Evolutionary conservation across 179 eudicot species (phyloP).

Genomic region (Heliamphora pulchella): DNA sequence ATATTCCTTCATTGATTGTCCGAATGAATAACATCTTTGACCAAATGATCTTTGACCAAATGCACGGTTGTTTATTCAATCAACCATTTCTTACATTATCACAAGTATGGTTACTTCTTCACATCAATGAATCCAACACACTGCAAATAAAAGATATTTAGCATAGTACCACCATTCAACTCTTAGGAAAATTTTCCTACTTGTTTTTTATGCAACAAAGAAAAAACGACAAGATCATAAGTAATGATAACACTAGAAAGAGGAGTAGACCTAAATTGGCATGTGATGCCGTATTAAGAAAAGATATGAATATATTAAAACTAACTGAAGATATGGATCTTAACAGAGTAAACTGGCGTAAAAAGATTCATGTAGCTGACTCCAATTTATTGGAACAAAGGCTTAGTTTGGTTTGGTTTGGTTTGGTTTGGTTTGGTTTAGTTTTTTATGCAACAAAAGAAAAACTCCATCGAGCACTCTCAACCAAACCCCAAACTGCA

Average conservation of each 20-base stretch:
- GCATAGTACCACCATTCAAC: background rate
- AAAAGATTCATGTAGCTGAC: too few relatives aligned
- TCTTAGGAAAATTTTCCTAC: background rate
- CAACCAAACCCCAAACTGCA: slow-evolving; percentile 1
- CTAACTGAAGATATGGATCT: too few relatives aligned
- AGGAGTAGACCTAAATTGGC: too few relatives aligned
- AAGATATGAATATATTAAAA: too few relatives aligned
- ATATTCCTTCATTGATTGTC: background rate
- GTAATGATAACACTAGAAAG: too few relatives aligned
- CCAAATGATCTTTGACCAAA: background rate
- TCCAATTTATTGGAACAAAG: too few relatives aligned
- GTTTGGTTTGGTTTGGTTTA: too few relatives aligned
- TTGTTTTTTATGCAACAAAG: background rate
- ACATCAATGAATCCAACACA: slow-evolving; percentile 3
- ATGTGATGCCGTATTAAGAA: too few relatives aligned
- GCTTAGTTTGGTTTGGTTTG: too few relatives aligned
- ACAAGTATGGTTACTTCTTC: background rate
- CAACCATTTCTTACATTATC: background rate
- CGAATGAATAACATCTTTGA: background rate
- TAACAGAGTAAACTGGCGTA: too few relatives aligned
- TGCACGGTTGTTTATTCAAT: background rate
- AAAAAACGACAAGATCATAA: background rate
- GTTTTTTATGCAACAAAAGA: background rate
- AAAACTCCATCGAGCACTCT: background rate
- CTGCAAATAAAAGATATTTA: background rate